A percentile compares a stretch with the other conserved stretches of the same genome.
Evolutionary conservation across 805 yeast genomes (phyloP).

Genomic region (Saturnispora bothae): DNA sequence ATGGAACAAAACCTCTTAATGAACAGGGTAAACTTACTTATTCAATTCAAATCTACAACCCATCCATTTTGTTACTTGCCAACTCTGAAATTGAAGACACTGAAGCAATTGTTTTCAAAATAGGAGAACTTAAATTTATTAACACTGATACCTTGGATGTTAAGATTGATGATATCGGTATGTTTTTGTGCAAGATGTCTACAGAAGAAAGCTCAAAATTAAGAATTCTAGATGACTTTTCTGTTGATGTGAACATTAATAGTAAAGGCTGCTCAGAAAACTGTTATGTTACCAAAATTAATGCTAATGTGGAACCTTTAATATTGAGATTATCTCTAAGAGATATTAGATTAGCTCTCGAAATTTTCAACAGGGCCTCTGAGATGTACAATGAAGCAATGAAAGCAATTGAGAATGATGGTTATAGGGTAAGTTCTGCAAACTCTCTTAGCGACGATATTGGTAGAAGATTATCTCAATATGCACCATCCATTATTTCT

Average conservation of each 20-base stretch:
- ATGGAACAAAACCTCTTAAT: constrained; percentile 1
- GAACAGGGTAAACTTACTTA: constrained; percentile 27
- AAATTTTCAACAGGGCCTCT: constrained; percentile 63
- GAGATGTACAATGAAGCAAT: constrained; percentile 31
- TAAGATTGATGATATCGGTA: constrained; percentile 69
- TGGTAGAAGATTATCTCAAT: constrained; percentile 46
- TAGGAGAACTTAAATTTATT: constrained; percentile 65
- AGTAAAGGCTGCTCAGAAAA: constrained; percentile 52
- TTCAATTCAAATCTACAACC: constrained; percentile 61
- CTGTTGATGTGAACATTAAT: constrained; percentile 66
- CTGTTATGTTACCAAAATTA: constrained; percentile 51
- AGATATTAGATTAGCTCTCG: constrained; percentile 73
- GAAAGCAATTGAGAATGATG: constrained; percentile 8
- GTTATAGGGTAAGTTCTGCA: constrained; percentile 18
- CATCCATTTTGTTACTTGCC: constrained; percentile 71
- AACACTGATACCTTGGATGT: constrained; percentile 58
- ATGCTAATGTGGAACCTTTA: constrained; percentile 68
- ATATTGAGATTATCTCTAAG: constrained; percentile 73
- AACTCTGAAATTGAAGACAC: constrained; percentile 60
- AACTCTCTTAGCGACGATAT: constrained; percentile 49
- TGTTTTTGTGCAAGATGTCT: constrained; percentile 76
- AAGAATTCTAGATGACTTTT: constrained; percentile 81
- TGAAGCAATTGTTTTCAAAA: constrained; percentile 84
- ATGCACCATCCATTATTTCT: constrained; percentile 58
- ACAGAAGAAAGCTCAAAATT: constrained; percentile 48